Conservation (phyloP, 495 filamentous ascomycete genomes). For the Aspergillus biplanus region DNA sequence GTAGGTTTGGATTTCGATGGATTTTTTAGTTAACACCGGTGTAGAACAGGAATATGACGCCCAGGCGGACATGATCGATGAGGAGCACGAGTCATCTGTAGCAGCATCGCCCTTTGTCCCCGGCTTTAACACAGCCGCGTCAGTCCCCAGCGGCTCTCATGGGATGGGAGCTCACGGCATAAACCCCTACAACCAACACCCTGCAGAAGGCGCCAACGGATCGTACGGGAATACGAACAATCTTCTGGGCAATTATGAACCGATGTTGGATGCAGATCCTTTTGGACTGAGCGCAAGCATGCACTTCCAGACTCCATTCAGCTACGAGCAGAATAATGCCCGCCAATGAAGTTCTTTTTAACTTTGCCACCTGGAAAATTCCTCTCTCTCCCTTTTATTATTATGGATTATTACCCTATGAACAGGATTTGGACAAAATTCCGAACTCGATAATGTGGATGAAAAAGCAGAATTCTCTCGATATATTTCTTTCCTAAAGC, state of each 20-base stretch:
- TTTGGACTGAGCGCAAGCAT: slow-evolving; percentile 91
- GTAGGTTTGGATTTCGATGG: not conserved
- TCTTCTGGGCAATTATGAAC: slow-evolving; percentile 77
- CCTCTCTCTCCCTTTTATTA: slow-evolving; percentile 7
- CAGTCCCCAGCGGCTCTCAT: slow-evolving; percentile 46
- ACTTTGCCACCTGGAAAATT: slow-evolving; percentile 8
- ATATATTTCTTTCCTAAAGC: slow-evolving; percentile 10
- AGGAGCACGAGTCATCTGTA: slow-evolving; percentile 70
- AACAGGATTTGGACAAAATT: no score
- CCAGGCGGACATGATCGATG: slow-evolving; percentile 91
- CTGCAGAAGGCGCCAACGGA: slow-evolving; percentile 41
- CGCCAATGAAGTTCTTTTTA: slow-evolving; percentile 36
- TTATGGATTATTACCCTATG: no score
- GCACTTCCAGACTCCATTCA: slow-evolving; percentile 91
- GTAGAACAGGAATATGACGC: slow-evolving; percentile 99
- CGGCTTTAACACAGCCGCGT: slow-evolving; percentile 52
- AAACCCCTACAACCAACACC: slow-evolving; percentile 43
- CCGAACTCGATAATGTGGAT: no score
- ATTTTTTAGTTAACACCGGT: slow-evolving; percentile 28
- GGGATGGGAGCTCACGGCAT: slow-evolving; percentile 37
- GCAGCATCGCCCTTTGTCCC: slow-evolving; percentile 70
- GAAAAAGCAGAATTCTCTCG: slow-evolving; percentile 4
- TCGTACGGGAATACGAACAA: slow-evolving; percentile 61
- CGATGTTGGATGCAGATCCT: slow-evolving; percentile 85
- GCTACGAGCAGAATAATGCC: slow-evolving; percentile 63